Conservation (phyloP, 2,329 filamentous ascomycete genomes). For the Epichloe elymi region DNA sequence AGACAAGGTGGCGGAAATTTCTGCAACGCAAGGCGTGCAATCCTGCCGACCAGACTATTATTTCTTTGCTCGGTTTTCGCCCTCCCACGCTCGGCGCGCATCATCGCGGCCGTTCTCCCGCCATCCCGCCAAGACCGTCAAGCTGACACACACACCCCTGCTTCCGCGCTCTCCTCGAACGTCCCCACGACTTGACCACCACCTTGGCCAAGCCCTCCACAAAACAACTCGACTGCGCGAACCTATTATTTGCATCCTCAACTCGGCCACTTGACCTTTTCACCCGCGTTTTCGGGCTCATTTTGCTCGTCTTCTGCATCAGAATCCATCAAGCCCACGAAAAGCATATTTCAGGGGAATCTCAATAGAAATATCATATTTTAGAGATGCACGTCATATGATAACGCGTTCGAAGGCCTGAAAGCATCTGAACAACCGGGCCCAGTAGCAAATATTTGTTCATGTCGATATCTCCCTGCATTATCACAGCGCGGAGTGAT, state of each 20-base stretch:
- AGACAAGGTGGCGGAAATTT: background rate
- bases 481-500: background rate
- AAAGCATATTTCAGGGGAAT: background rate
- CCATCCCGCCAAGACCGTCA: background rate
- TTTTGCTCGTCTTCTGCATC: constrained; percentile 36
- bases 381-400: background rate
- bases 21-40: background rate
- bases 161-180: constrained; percentile 5
- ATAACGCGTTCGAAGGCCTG: background rate
- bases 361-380: background rate
- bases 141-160: constrained; percentile 3
- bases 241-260: constrained; percentile 1
- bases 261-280: constrained; percentile 12
- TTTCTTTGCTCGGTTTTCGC: background rate
- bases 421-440: no score
- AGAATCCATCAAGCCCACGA: constrained; percentile 19
- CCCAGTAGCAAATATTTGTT: no score
- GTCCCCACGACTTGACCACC: background rate
- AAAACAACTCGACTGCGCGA: constrained; percentile 5
- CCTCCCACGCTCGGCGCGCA: background rate
- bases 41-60: no score
- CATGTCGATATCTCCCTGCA: background rate
- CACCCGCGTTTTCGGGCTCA: constrained; percentile 50
- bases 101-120: background rate
- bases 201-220: constrained; percentile 5